phyloP scores from a whole-genome alignment of 2,329 filamentous ascomycete genomes.

The Parasarocladium wereldwijsianum region DNA sequence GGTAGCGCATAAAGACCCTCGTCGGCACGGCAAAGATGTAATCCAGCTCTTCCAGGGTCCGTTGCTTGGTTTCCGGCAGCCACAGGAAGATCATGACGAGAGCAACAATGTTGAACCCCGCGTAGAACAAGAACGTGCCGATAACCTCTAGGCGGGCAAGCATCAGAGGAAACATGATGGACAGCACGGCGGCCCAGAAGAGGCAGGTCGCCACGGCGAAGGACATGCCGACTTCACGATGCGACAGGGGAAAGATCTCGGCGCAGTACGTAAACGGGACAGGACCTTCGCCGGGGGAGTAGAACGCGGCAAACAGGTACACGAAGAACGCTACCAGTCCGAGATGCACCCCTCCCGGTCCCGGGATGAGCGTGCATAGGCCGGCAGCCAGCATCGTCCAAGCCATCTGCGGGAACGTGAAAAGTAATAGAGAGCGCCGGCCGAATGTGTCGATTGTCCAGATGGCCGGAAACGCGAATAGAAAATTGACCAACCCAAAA shows the following conservation, averaged over 20 bases:
- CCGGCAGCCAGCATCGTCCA: constrained; percentile 25
- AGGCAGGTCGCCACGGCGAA: constrained; percentile 54
- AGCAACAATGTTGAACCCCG: constrained; percentile 38
- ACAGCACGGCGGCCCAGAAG: constrained; percentile 42
- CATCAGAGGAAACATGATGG: constrained; percentile 49
- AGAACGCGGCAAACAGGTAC: constrained; percentile 38
- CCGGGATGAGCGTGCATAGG: constrained; percentile 36
- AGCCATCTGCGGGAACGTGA: constrained; percentile 27
- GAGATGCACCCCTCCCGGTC: constrained; percentile 15
- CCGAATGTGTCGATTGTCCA: constrained; percentile 46
- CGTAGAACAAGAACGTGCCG: constrained; percentile 39
- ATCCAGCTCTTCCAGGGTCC: constrained; percentile 40
- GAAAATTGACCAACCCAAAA: constrained; percentile 42
- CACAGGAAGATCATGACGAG: constrained; percentile 41
- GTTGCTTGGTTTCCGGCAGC: constrained; percentile 44
- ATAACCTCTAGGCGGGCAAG: constrained; percentile 26
- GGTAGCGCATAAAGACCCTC: constrained; percentile 39
- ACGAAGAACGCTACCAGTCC: constrained; percentile 40
- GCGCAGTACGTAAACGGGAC: constrained; percentile 56
- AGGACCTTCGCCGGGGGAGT: constrained; percentile 42
- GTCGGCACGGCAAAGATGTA: constrained; percentile 47
- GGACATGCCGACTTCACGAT: constrained; percentile 58
- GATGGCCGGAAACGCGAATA: constrained; percentile 43
- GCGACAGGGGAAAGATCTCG: constrained; percentile 56
- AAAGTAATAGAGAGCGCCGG: constrained; percentile 31